phyloP scores from a whole-genome alignment of 2,329 filamentous ascomycete species.

The Penicillium sp. region DNA sequence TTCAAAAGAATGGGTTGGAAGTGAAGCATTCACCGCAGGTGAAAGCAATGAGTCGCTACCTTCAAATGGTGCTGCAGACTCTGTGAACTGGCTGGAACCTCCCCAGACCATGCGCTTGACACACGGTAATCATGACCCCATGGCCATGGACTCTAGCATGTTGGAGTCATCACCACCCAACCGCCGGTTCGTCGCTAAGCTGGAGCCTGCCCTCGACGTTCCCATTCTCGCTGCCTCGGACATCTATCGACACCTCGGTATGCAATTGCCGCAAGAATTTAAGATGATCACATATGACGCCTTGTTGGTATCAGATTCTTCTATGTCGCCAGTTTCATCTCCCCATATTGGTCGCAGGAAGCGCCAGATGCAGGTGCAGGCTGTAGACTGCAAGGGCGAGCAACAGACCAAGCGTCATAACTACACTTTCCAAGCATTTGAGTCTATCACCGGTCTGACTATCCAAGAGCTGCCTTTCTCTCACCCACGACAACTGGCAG shows the following conservation, averaged over 20 bases:
- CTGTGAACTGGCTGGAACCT: conserved; percentile 46
- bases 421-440: conserved; percentile 47
- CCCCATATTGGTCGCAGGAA: conserved; percentile 33
- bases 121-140: conserved; percentile 35
- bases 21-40: conserved; percentile 35
- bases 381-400: conserved; percentile 33
- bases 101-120: conserved; percentile 37
- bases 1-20: conserved; percentile 47
- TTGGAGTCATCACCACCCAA: conserved; percentile 41
- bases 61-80: conserved; percentile 21
- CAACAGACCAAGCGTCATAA: conserved; percentile 38
- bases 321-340: conserved; percentile 22
- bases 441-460: conserved; percentile 42
- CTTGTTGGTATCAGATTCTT: conserved; percentile 38
- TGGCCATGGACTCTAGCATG: conserved; percentile 42
- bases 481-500: conserved; percentile 48
- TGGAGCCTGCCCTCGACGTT: conserved; percentile 46
- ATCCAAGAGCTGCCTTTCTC: conserved; percentile 47
- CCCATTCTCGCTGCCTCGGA: conserved; percentile 45
- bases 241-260: conserved; percentile 43
- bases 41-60: conserved; percentile 27
- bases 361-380: conserved; percentile 35
- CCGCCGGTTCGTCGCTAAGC: conserved; percentile 46
- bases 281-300: conserved; percentile 43
- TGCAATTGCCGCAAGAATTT: conserved; percentile 43